phyloP scores from a whole-genome alignment of 2,329 filamentous ascomycete species.

The Chlorencoelia australis region DNA sequence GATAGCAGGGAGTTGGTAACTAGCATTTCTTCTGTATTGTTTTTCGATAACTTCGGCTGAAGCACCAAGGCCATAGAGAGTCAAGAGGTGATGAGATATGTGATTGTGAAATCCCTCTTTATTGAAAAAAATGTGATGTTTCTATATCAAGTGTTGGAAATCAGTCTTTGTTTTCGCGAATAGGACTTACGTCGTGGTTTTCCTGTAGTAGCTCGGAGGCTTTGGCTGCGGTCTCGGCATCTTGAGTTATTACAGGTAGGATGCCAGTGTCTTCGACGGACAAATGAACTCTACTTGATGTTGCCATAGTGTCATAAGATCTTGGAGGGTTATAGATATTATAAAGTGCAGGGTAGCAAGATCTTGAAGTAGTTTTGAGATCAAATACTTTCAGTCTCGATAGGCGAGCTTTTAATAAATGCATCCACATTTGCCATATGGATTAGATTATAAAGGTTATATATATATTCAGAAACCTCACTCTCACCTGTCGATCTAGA shows the following conservation, averaged over 20 bases:
- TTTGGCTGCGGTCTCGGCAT: constrained; percentile 48
- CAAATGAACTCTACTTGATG: constrained; percentile 36
- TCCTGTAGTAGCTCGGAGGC: constrained; percentile 62
- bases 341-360: too few species aligned
- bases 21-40: constrained; percentile 53
- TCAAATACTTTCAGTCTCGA: too few species aligned
- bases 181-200: constrained; percentile 49
- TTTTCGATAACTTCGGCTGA: constrained; percentile 45
- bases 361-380: too few species aligned
- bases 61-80: constrained; percentile 67
- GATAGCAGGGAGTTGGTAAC: constrained; percentile 52
- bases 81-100: constrained; percentile 67
- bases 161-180: neutral
- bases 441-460: too few species aligned
- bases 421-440: too few species aligned
- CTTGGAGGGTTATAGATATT: too few species aligned
- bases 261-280: constrained; percentile 40
- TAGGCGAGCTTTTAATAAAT: too few species aligned
- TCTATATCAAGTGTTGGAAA: constrained; percentile 32
- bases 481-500: too few species aligned
- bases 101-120: constrained; percentile 70
- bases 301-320: constrained; percentile 21
- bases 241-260: constrained; percentile 36
- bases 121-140: constrained; percentile 77
- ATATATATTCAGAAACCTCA: too few species aligned